These are phyloP conservation scores for Monsonia emarginata DNA, from an alignment of 441 rosid genomes.

Conservation along the genomic window DNA sequence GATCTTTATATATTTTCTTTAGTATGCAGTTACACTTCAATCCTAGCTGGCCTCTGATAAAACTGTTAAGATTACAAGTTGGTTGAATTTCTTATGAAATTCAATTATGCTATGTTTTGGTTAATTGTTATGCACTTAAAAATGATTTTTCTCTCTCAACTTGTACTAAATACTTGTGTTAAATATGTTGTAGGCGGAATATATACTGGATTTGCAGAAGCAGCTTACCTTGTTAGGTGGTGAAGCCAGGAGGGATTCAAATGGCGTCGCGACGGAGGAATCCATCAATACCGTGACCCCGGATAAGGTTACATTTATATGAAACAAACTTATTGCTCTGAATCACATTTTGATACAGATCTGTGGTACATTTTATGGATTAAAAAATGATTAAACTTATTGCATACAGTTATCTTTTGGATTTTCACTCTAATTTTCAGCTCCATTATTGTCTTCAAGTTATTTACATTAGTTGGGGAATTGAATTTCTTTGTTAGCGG, in stretches of 20 bases:
- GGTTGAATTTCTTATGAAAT: neutral
- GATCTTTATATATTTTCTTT: neutral
- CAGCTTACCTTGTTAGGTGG: constrained; percentile 74
- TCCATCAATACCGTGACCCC: constrained; percentile 48
- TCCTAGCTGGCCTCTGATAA: neutral
- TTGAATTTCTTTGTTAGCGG: neutral
- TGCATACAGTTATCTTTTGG: neutral
- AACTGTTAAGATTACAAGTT: neutral
- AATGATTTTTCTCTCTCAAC: neutral
- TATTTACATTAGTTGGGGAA: neutral
- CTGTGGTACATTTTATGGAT: neutral
- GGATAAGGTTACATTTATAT: constrained; percentile 49
- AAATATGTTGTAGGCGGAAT: constrained; percentile 54
- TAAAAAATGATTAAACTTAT: neutral
- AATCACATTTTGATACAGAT: neutral
- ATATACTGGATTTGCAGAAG: constrained; percentile 79
- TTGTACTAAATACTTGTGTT: too few species aligned
- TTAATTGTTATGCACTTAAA: neutral
- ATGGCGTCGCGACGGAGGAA: constrained; percentile 48
- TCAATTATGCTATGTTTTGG: neutral
- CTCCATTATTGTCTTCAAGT: neutral
- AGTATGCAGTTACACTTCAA: neutral
- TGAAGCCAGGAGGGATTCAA: constrained; percentile 52
- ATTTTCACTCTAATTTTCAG: neutral
- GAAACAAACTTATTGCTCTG: neutral